phyloP scores from a whole-genome alignment of 805 yeast genomes.

The Candida khao-thaluensis region DNA sequence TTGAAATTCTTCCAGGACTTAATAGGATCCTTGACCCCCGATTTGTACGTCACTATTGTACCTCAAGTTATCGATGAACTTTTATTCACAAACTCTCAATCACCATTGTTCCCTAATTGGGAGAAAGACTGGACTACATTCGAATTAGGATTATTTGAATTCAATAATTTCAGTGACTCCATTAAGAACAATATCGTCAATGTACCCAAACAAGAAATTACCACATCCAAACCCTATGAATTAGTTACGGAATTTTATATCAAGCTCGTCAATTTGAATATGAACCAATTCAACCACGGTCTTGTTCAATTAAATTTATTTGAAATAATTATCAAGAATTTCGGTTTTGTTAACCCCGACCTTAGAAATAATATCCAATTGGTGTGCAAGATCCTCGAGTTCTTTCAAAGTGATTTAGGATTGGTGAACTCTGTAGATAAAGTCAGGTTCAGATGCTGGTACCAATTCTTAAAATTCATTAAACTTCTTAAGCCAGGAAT shows the following conservation, averaged over 20 bases:
- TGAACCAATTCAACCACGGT: slow-evolving; percentile 64
- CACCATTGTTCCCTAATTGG: slow-evolving; percentile 6
- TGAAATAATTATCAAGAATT: slow-evolving; percentile 81
- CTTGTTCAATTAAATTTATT: slow-evolving; percentile 77
- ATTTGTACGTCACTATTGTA: slow-evolving; percentile 58
- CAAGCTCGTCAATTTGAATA: slow-evolving; percentile 48
- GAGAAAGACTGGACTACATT: slow-evolving; percentile 69
- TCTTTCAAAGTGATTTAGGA: slow-evolving; percentile 79
- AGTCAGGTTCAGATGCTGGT: slow-evolving; percentile 88
- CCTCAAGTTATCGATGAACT: slow-evolving; percentile 58
- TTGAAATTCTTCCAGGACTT: slow-evolving; percentile 83
- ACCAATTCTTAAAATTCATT: slow-evolving; percentile 77
- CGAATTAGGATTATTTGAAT: slow-evolving; percentile 84
- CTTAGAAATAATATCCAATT: slow-evolving; percentile 25
- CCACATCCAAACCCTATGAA: slow-evolving; percentile 57
- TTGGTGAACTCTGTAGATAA: slow-evolving; percentile 70
- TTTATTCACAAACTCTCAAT: slow-evolving; percentile 22
- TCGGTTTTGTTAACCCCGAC: slow-evolving; percentile 52
- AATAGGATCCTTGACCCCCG: slow-evolving; percentile 56
- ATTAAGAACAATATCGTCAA: slow-evolving; percentile 75
- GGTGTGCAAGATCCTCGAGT: slow-evolving; percentile 62
- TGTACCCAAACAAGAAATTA: slow-evolving; percentile 62
- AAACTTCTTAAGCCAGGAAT: slow-evolving; percentile 64
- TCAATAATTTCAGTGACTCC: slow-evolving; percentile 75
- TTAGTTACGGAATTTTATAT: slow-evolving; percentile 63